These are phyloP conservation scores for Sphaerostilbella broomeana DNA, from an alignment of 2,329 filamentous ascomycete genomes.

Conservation along the genomic window DNA sequence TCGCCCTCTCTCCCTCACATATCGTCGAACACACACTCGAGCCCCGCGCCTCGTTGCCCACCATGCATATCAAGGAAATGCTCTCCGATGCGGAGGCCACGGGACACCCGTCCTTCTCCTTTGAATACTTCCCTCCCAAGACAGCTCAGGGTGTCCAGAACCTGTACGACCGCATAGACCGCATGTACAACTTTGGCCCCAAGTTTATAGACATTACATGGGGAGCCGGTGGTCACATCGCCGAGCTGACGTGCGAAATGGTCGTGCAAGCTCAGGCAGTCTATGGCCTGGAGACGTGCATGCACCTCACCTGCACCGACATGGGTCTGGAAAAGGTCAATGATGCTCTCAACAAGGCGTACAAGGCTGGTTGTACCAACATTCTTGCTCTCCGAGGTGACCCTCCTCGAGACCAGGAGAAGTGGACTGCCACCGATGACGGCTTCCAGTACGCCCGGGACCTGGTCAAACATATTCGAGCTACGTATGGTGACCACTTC, in stretches of 20 bases:
- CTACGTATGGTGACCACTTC: conserved; percentile 68
- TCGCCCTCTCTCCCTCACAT: no score
- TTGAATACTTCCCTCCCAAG: conserved; percentile 99
- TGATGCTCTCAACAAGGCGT: conserved; percentile 76
- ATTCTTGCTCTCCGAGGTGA: conserved; percentile 91
- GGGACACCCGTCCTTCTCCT: conserved; percentile 85
- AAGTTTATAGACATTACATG: conserved; percentile 98
- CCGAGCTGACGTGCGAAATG: conserved; percentile 94
- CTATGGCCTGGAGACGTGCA: conserved; percentile 94
- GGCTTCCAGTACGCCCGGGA: conserved; percentile 91
- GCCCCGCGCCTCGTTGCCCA: conserved; percentile 28
- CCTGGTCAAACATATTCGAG: conserved; percentile 75
- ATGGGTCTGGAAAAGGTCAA: conserved; percentile 94
- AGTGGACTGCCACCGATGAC: conserved; percentile 82
- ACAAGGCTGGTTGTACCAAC: conserved; percentile 94
- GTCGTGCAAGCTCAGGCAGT: conserved; percentile 91
- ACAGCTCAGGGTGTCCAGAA: conserved; percentile 97
- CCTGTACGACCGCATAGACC: conserved; percentile 98
- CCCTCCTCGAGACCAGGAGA: conserved; percentile 86
- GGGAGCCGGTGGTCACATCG: conserved; percentile 89
- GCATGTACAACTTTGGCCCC: conserved; percentile 91
- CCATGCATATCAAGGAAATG: conserved; percentile 94
- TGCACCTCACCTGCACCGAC: conserved; percentile 98
- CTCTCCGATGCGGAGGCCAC: conserved; percentile 73
- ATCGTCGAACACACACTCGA: no score